A percentile compares a stretch with the other conserved stretches of the same genome.
phyloP scores from a whole-genome alignment of 176 grass and related monocot genomes.

The Carex littledalei region DNA sequence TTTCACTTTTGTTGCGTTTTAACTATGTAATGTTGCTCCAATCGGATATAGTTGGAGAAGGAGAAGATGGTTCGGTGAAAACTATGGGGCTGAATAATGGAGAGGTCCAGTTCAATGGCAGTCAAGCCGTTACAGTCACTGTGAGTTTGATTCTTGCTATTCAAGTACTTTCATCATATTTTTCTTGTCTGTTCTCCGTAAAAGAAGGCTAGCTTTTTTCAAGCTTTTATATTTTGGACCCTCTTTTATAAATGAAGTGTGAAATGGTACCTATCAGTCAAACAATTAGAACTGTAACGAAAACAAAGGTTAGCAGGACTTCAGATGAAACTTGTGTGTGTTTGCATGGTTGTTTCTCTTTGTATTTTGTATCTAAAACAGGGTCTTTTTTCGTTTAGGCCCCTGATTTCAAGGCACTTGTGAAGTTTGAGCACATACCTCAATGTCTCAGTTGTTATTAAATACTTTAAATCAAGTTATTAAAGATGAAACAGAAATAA shows the following conservation, averaged over 20 bases:
- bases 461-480: not conserved
- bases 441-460: not conserved
- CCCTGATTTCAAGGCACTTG: not conserved
- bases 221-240: not conserved
- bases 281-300: not conserved
- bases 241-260: not conserved
- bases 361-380: not conserved
- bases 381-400: not conserved
- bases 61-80: not conserved
- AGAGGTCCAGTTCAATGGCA: not conserved
- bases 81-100: not conserved
- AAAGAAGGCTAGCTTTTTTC: not conserved
- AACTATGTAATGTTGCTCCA: not conserved
- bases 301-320: not conserved
- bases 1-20: not conserved
- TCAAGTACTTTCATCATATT: not conserved
- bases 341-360: not conserved
- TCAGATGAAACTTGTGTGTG: not conserved
- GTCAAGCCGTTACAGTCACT: slow-evolving; percentile 2
- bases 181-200: slow-evolving; percentile 9
- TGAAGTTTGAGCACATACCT: not conserved
- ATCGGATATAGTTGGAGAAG: not conserved
- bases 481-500: not conserved
- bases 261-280: not conserved
- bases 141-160: slow-evolving; percentile 2